Evolutionary conservation across 805 yeast species (phyloP), one percentile per base, ranked within the genome.

Genomic region (Pichia scutulata): DNA sequence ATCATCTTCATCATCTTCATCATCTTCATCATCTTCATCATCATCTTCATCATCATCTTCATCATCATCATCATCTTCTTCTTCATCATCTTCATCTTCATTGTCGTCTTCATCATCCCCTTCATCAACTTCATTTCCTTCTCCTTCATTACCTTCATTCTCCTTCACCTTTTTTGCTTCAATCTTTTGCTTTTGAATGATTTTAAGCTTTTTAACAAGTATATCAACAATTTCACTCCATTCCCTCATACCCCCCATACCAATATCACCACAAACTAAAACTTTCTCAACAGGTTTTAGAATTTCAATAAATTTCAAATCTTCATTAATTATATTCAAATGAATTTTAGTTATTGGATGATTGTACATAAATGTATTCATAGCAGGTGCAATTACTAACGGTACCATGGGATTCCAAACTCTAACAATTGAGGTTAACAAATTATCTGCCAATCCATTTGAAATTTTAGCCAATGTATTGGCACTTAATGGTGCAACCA

Each of bases 171-270:
- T 52, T 4, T 53, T 54, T 1, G 42, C 43, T 8, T 47, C 54
- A 19, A 52, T 55, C 76, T 21, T 72, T 76, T 13, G 77, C 47
- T 78, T 76, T 19, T 83, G 82, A 69, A 50, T 81, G 75, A 55
- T 83, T 80, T 56, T 81, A 52, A 89, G 70, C 62, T 83, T 84
- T 67, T 82, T 73, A 21, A 86, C 95, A 45, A 88, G 75, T 59
- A 82, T 81, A 63, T 89, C 95, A 19, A 89, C 96, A 59, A 93
- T 84, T 65, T 90, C 97, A 64, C 88, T 86, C 81, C 95, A 89
- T 60, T 93, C 98, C 84, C 90, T 85, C 98, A 93, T 93, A 49
- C 99, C 98, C 45, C 99, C 98, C 89, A 93, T 86, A n/a, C 98
- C 98, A 50, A 93, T 89, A 60, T 92, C 98, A 54, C 99, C 98